Conservation (phyloP, 768 basidiomycete genomes). For the Mycena leptocephala region DNA sequence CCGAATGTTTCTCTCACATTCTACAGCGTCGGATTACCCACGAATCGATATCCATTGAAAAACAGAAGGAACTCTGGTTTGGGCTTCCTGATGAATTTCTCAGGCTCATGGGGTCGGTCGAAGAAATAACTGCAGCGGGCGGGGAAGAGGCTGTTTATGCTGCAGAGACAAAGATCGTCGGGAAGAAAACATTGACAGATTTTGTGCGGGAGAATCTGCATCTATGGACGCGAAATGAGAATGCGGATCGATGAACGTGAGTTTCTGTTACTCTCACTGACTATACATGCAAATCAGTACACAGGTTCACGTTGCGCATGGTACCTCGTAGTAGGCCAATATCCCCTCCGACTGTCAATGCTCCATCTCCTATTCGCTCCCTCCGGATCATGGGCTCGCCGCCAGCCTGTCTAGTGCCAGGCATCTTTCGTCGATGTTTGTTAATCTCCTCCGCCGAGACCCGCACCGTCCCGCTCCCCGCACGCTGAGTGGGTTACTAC, state of each 20-base stretch:
- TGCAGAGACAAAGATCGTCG: constrained; percentile 14
- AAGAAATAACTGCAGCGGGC: constrained; percentile 17
- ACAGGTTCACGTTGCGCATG: too few relatives aligned
- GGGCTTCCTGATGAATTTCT: constrained; percentile 17
- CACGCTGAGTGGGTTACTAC: too few relatives aligned
- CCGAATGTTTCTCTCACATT: background rate
- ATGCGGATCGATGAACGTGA: background rate
- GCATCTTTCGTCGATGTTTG: too few relatives aligned
- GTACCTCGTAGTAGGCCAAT: too few relatives aligned
- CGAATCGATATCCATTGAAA: constrained; percentile 15
- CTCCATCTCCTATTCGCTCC: too few relatives aligned
- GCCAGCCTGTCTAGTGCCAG: too few relatives aligned
- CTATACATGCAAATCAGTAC: too few relatives aligned
- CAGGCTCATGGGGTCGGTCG: constrained; percentile 15
- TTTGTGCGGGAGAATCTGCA: constrained; percentile 6
- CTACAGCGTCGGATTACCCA: constrained; percentile 3
- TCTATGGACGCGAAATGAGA: background rate
- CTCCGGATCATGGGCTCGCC: too few relatives aligned
- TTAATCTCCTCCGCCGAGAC: too few relatives aligned
- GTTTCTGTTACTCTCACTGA: too few relatives aligned
- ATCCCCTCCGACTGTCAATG: too few relatives aligned
- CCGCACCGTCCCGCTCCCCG: too few relatives aligned
- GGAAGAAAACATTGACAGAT: constrained; percentile 10
- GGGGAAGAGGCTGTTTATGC: constrained; percentile 18
- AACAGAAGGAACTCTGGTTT: constrained; percentile 13